Evolutionary conservation across 177 flowering plant genomes (phyloP).

Genomic region (Vitis hybrid): DNA sequence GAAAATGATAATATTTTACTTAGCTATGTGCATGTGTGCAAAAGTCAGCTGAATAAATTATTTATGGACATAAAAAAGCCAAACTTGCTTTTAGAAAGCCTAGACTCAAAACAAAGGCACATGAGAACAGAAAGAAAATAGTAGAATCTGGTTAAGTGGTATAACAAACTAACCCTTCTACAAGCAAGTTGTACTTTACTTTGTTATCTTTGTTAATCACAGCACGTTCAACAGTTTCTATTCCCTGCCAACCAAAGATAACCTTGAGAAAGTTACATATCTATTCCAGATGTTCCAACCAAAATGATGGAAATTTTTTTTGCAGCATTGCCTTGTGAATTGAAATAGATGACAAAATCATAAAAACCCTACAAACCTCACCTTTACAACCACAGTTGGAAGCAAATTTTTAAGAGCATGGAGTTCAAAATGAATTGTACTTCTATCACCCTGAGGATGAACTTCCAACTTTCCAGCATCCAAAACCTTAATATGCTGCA

Average conservation of each 20-base stretch:
- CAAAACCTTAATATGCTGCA: slow-evolving; percentile 62
- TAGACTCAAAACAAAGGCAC: background rate
- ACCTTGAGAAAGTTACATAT: slow-evolving; percentile 1
- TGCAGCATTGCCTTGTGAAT: too few relatives aligned
- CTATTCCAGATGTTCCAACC: background rate
- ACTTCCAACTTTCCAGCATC: slow-evolving; percentile 55
- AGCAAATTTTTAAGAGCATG: slow-evolving; percentile 55
- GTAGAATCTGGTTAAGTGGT: background rate
- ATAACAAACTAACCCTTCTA: slow-evolving; percentile 72
- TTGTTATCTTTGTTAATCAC: slow-evolving; percentile 42
- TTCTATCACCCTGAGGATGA: slow-evolving; percentile 48
- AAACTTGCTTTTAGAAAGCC: too few relatives aligned
- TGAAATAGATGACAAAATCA: background rate
- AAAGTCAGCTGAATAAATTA: too few relatives aligned
- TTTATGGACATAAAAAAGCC: too few relatives aligned
- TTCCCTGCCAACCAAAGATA: slow-evolving; percentile 58
- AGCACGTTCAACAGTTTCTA: slow-evolving; percentile 74
- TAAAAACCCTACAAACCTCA: slow-evolving; percentile 23
- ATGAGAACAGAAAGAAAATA: background rate
- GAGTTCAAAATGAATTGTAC: slow-evolving; percentile 58
- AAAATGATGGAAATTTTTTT: background rate
- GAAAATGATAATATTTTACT: background rate
- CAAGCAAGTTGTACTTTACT: slow-evolving; percentile 47
- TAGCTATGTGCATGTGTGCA: too few relatives aligned
- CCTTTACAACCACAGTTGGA: slow-evolving; percentile 72